These are phyloP conservation scores for Podospora bellae-mahoneyi DNA, from an alignment of 495 filamentous ascomycete genomes.

Conservation along the genomic window DNA sequence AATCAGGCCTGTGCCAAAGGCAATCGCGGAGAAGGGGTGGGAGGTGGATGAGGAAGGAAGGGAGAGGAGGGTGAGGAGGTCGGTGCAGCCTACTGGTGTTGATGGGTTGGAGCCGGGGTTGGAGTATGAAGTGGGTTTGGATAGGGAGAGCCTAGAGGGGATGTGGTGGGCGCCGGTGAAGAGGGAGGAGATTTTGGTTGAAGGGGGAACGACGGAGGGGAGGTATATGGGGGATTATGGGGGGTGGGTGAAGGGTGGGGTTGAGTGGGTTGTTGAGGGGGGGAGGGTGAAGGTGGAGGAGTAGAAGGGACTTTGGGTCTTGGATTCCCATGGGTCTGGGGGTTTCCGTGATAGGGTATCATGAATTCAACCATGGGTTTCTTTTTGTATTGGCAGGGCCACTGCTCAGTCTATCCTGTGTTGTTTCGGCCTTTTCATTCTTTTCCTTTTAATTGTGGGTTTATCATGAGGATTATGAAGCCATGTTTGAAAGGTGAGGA, in stretches of 20 bases:
- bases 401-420: too few species aligned
- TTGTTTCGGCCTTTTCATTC: too few species aligned
- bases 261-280: not conserved
- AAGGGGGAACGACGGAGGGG: not conserved
- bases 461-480: too few species aligned
- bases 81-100: not conserved
- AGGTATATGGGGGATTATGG: slow-evolving; percentile 1
- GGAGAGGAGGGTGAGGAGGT: not conserved
- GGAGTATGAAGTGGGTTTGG: not conserved
- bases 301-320: not conserved
- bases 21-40: slow-evolving; percentile 1
- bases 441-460: too few species aligned
- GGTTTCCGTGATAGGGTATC: too few species aligned
- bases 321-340: too few species aligned
- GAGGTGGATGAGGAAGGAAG: not conserved
- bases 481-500: too few species aligned
- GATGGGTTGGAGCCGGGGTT: not conserved
- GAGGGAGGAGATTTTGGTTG: not conserved
- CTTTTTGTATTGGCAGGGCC: too few species aligned
- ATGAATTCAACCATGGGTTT: too few species aligned
- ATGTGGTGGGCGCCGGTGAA: not conserved
- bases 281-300: not conserved
- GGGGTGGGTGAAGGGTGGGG: slow-evolving; percentile 4
- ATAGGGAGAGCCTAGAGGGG: not conserved
- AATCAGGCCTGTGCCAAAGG: not conserved